phyloP scores from a whole-genome alignment of 2,329 filamentous ascomycete species.

The Cyphellophora europaea region DNA sequence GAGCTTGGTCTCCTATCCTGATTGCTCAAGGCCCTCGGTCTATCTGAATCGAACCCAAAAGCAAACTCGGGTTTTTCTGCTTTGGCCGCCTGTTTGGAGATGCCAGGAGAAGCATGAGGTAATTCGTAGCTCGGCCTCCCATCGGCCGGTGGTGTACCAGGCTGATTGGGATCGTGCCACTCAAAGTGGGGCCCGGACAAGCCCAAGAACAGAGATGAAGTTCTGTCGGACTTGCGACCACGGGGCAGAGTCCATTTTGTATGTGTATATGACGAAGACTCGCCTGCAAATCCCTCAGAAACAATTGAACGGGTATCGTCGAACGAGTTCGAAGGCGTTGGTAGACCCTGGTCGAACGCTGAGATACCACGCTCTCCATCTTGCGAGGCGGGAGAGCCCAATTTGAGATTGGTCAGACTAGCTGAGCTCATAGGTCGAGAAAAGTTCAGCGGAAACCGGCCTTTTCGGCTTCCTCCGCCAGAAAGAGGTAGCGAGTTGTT shows the following conservation, averaged over 20 bases:
- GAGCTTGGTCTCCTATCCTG: not conserved
- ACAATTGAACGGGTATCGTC: constrained; percentile 12
- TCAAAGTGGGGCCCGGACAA: constrained; percentile 47
- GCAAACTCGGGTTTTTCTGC: constrained; percentile 11
- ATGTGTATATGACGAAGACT: constrained; percentile 70
- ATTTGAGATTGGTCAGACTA: constrained; percentile 26
- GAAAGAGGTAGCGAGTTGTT: constrained; percentile 61
- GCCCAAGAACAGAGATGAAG: constrained; percentile 51
- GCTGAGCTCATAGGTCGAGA: constrained; percentile 75
- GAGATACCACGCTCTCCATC: not conserved
- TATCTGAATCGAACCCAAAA: constrained; percentile 16
- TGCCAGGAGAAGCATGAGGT: constrained; percentile 8
- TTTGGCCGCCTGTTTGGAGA: constrained; percentile 3
- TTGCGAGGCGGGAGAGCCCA: not conserved
- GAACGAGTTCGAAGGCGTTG: constrained; percentile 11
- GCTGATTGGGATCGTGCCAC: constrained; percentile 52
- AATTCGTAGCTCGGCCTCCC: constrained; percentile 9
- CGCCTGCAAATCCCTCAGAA: constrained; percentile 12
- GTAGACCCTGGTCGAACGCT: not conserved
- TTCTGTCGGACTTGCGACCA: constrained; percentile 62
- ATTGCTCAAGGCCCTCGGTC: not conserved
- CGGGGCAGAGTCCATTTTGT: constrained; percentile 76
- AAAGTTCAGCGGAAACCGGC: constrained; percentile 81
- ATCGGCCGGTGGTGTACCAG: constrained; percentile 26
- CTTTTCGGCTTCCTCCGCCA: constrained; percentile 49